Percentiles rank a stretch among this genome's conserved stretches.
These are phyloP conservation scores for Hirschioporus abietinus DNA, from an alignment of 768 basidiomycete species.

Conservation along the genomic window DNA sequence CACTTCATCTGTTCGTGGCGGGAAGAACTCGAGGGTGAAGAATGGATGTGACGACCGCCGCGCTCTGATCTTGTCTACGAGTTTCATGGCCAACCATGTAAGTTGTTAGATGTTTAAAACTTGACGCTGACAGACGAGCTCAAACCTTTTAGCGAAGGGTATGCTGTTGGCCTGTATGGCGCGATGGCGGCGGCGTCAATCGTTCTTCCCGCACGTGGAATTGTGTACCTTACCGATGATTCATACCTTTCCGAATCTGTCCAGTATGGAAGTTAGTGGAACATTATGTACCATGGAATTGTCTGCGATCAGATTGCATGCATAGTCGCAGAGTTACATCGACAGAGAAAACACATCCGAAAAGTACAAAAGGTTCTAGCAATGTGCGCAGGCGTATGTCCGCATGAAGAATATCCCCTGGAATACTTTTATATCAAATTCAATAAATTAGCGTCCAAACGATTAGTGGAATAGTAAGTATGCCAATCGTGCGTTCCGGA, in stretches of 20 bases:
- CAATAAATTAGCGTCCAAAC: background rate
- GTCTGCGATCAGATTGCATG: background rate
- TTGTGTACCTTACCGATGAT: background rate
- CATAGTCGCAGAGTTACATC: background rate
- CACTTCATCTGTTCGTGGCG: conserved; percentile 89
- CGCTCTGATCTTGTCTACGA: conserved; percentile 62
- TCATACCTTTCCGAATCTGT: too few species aligned
- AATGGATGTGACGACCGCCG: conserved; percentile 50
- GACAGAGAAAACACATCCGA: background rate
- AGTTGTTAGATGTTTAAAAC: background rate
- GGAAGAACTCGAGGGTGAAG: conserved; percentile 96
- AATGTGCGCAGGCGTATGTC: background rate
- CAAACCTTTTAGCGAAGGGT: background rate
- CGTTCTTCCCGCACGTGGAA: background rate
- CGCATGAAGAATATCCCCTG: background rate
- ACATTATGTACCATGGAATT: background rate
- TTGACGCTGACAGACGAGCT: background rate
- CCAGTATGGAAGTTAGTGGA: too few species aligned
- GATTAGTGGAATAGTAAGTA: background rate
- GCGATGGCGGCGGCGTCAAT: background rate
- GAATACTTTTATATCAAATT: background rate
- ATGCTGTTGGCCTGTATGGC: background rate
- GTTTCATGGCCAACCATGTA: conserved; percentile 46
- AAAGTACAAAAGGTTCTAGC: background rate
- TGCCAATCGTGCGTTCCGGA: background rate